Evolutionary conservation across 2,329 filamentous ascomycete species (phyloP), one percentile per base, ranked within the genome.

Genomic region (Sarocladiaceae sp.): DNA sequence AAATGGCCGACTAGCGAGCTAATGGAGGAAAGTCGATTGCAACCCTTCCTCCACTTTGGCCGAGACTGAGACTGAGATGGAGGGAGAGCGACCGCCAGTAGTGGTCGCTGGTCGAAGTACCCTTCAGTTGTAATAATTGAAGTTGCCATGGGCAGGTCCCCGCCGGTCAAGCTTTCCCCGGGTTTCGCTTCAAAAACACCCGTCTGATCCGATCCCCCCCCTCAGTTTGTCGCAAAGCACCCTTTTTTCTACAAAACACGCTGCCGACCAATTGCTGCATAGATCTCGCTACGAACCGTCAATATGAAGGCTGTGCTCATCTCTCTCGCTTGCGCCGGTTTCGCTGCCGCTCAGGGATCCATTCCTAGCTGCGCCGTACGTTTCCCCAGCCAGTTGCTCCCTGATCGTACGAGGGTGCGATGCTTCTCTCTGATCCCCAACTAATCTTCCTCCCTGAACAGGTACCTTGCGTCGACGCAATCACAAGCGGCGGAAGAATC

Each of bases 311-410:
- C 60, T 15, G 52, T 60, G 26, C 42, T 69, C 44, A 20, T 68
- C 53, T 55, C 62, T 36, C 52, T 70, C 22, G 59, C 63, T 33
- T 53, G 66, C 42, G 57, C 64, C 37, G 63, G 65, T 57, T 54
- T 71, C 33, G 68, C 57, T 53, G 62, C 61, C 49, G 70, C 68
- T 8, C 68, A 72, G 57, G 48, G 54, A 26, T 36, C 61, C 51
- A 60, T 74, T 37, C 70, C 71, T 17, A 51, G 23, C 3, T 74
- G 71, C 56, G 70, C 71, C 54, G 71, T 73, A 67, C 52, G 71
- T 67, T 31, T 36, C 49, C 44, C 44, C 40, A 33, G n/a, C n/a
- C n/a, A n/a, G n/a, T n/a, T n/a, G n/a, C n/a, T 47, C 31, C 35
- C 36, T 33, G 10, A 15, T 33, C n/a, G n/a, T n/a, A n/a, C n/a